Evolutionary conservation across 306 rosid species (phyloP), one percentile per base, ranked within the genome.

Genomic region (Inga oerstediana): DNA sequence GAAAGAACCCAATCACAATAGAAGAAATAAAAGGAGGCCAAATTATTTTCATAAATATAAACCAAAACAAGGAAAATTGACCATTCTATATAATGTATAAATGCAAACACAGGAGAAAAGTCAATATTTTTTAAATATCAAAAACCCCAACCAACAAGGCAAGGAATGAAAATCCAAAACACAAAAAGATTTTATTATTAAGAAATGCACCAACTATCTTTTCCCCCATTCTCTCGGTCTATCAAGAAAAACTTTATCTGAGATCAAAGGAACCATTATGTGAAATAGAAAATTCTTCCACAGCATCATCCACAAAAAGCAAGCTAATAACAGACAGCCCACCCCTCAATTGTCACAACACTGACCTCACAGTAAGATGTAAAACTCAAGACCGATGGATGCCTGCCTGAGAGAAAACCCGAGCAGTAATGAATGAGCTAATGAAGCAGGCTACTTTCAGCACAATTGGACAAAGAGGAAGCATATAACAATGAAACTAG

Each of bases 371-470:
- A 83, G 64, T 45, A 71, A 83, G 90, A 81, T 82, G 83, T 80
- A 83, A 84, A 81, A 86, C 78, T 82, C 88, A 90, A 88, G 91
- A 86, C 79, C 49, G 91, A 69, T 82, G 77, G 86, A 79, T 80
- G 86, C 87, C 85, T 73, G 84, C 91, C 88, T 84, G 87, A 90
- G 85, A 84, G 88, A 84, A 84, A 82, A 88, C 81, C 89, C 83
- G 61, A 86, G 78, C 86, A 79, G 81, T 83, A 79, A 80, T 71
- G 87, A 83, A 82, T 76, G 88, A 86, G 88, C 88, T 86, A 85
- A 78, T 78, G 87, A 77, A 90, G 80, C 86, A 59, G 78, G 75
- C 72, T 82, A 76, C 79, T 85, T 82, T 81, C 89, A 87, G 88
- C 83, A 52, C 58, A 79, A 83, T 30, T 78, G 77, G 70, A 76